These are phyloP conservation scores for Aurantiochytrium sp. DNA, from an alignment of 108 stramenopile genomes.

Conservation along the genomic window DNA sequence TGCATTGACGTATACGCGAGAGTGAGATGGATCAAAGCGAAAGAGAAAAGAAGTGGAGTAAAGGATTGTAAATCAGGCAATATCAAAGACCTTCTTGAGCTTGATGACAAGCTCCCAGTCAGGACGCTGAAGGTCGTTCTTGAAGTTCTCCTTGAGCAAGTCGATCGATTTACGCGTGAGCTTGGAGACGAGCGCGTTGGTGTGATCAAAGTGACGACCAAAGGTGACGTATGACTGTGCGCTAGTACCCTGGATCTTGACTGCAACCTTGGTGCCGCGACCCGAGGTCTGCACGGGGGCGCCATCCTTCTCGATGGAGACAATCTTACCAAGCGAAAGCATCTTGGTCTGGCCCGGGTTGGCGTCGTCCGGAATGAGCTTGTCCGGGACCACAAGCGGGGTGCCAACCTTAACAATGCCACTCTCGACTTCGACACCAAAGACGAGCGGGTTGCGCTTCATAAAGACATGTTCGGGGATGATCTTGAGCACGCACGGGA, in stretches of 20 bases:
- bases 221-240: constrained; percentile 72
- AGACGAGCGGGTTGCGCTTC: constrained; percentile 95
- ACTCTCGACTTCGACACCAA: constrained; percentile 86
- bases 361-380: constrained; percentile 79
- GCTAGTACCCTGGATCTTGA: constrained; percentile 86
- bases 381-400: constrained; percentile 82
- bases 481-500: constrained; percentile 82
- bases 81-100: constrained; percentile 91
- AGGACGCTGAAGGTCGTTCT: constrained; percentile 86
- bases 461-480: constrained; percentile 94
- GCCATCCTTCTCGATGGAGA: constrained; percentile 83
- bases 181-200: constrained; percentile 77
- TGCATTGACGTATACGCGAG: background rate
- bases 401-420: constrained; percentile 95
- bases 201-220: constrained; percentile 92
- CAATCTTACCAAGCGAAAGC: constrained; percentile 52
- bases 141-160: constrained; percentile 92
- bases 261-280: constrained; percentile 69
- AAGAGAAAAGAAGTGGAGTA: background rate
- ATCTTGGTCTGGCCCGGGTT: constrained; percentile 30
- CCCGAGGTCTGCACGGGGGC: constrained; percentile 77
- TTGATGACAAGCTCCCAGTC: constrained; percentile 92
- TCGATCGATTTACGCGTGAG: constrained; percentile 90
- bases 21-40: background rate
- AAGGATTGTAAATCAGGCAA: constrained; percentile 40